Evolutionary conservation across 331 rosid genomes (phyloP).

Genomic region (Saraca asoca): DNA sequence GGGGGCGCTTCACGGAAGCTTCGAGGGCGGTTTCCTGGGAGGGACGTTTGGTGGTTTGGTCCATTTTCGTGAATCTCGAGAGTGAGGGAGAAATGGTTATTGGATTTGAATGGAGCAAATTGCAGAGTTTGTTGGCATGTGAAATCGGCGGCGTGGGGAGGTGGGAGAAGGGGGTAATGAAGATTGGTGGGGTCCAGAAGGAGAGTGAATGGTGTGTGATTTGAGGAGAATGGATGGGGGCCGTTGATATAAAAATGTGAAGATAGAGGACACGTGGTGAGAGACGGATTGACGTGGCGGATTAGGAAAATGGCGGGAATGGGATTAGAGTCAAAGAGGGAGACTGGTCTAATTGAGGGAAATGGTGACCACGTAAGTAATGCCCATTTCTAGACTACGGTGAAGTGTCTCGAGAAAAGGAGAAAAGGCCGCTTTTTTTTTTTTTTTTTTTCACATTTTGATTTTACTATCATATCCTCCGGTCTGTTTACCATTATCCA

Average conservation of each 20-base stretch:
- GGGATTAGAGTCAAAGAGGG: no score
- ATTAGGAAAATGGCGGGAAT: no score
- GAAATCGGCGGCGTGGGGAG: background rate
- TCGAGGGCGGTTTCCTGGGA: background rate
- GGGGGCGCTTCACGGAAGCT: constrained; percentile 14
- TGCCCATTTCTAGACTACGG: no score
- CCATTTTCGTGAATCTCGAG: constrained; percentile 17
- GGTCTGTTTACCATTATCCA: no score
- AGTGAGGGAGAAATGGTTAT: background rate
- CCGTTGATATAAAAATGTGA: background rate
- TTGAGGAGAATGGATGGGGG: background rate
- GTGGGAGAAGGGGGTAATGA: background rate
- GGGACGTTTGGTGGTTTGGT: constrained; percentile 23
- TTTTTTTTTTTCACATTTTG: no score
- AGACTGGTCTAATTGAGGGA: no score
- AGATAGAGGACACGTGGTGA: background rate
- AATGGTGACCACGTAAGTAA: no score
- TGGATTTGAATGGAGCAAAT: background rate
- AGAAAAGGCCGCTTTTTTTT: no score
- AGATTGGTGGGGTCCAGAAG: background rate
- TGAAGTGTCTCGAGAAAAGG: no score
- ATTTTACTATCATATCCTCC: no score
- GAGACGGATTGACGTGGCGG: background rate
- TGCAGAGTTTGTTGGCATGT: background rate
- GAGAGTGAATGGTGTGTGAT: background rate